These are phyloP conservation scores for Aspergillus jensenii DNA, from an alignment of 2,329 filamentous ascomycete species.

Conservation along the genomic window DNA sequence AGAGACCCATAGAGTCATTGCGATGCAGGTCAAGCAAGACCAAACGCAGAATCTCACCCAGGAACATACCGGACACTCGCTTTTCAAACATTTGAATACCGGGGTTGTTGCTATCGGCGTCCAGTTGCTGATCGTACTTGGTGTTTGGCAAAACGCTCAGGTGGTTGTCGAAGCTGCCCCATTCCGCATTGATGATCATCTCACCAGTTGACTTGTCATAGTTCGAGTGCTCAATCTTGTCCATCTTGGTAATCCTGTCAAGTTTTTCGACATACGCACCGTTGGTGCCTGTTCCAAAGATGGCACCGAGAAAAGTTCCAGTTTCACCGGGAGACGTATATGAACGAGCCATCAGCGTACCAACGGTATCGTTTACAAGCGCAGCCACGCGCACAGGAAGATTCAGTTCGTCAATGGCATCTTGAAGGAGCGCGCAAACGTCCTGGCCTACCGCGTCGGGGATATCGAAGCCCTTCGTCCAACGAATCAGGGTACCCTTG, in stretches of 20 bases:
- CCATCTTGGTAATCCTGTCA: slow-evolving; percentile 76
- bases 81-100: slow-evolving; percentile 99
- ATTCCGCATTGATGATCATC: slow-evolving; percentile 98
- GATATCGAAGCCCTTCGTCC: slow-evolving; percentile 99
- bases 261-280: slow-evolving; percentile 96
- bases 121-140: slow-evolving; percentile 75
- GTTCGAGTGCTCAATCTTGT: slow-evolving; percentile 51
- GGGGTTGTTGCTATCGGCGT: slow-evolving; percentile 80
- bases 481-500: slow-evolving; percentile 88
- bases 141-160: slow-evolving; percentile 86
- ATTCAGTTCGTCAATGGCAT: slow-evolving; percentile 80
- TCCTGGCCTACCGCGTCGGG: slow-evolving; percentile 92
- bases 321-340: slow-evolving; percentile 90
- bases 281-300: slow-evolving; percentile 97
- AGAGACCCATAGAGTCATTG: slow-evolving; percentile 66
- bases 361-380: slow-evolving; percentile 95
- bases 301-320: slow-evolving; percentile 85
- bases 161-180: slow-evolving; percentile 96
- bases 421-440: slow-evolving; percentile 85
- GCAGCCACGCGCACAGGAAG: slow-evolving; percentile 94
- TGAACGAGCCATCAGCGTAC: slow-evolving; percentile 94
- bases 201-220: slow-evolving; percentile 81
- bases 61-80: slow-evolving; percentile 95
- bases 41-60: slow-evolving; percentile 87
- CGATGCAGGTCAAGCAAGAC: slow-evolving; percentile 72